Conservation (phyloP, 73 alveolate species). For the Tetrahymena elliotti region DNA sequence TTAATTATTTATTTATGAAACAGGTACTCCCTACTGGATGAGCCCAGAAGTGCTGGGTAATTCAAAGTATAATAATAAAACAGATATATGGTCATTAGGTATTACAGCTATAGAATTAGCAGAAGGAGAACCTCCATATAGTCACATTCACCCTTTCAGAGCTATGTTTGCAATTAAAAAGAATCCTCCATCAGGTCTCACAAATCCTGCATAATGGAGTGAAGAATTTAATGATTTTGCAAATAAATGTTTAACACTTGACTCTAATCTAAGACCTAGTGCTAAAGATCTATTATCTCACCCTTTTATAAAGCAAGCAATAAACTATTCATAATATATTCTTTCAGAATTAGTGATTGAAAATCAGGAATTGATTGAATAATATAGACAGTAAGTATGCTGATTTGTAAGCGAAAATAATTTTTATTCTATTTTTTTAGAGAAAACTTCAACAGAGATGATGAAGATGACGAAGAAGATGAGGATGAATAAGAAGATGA, state of each 20-base stretch:
- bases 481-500: neutral
- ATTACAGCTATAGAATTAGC: slow-evolving; percentile 95
- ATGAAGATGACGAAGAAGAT: neutral
- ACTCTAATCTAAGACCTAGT: slow-evolving; percentile 86
- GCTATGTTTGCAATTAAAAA: slow-evolving; percentile 90
- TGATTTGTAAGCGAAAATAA: neutral
- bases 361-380: neutral
- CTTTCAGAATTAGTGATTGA: neutral
- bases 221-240: slow-evolving; percentile 91
- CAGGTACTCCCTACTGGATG: slow-evolving; percentile 62
- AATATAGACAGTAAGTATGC: neutral
- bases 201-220: slow-evolving; percentile 86
- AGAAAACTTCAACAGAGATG: neutral
- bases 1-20: neutral
- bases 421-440: neutral
- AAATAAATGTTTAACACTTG: slow-evolving; percentile 71
- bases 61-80: slow-evolving; percentile 40
- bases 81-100: slow-evolving; percentile 86
- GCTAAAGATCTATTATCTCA: slow-evolving; percentile 86
- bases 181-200: slow-evolving; percentile 84
- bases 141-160: slow-evolving; percentile 78
- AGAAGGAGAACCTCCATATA: slow-evolving; percentile 98
- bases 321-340: neutral
- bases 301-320: slow-evolving; percentile 59
- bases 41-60: slow-evolving; percentile 52